Conservation (phyloP, 768 basidiomycete genomes). For the Vararia minispora region DNA sequence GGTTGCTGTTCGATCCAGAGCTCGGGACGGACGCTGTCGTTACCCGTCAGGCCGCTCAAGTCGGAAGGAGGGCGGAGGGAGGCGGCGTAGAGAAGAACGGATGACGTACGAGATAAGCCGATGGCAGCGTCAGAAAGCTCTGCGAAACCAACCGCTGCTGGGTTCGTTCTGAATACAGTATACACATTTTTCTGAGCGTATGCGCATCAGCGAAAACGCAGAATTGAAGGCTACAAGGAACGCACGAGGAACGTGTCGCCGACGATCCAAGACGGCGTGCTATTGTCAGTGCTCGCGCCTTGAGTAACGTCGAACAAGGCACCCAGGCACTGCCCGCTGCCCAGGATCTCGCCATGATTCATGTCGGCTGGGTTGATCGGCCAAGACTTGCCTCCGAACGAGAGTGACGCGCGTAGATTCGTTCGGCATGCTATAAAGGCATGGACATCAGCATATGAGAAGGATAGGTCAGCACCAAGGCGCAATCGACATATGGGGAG, state of each 20-base stretch:
- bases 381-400: conserved; percentile 76
- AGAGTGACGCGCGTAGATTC: conserved; percentile 41
- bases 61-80: background rate
- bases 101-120: conserved; percentile 18
- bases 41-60: too few relatives aligned
- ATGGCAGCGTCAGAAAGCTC: conserved; percentile 33
- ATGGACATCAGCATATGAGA: background rate
- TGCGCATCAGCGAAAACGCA: too few relatives aligned
- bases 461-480: background rate
- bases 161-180: conserved; percentile 24
- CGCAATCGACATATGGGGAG: background rate
- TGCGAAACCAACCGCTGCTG: conserved; percentile 31
- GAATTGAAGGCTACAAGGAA: too few relatives aligned
- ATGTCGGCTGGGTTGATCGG: conserved; percentile 67
- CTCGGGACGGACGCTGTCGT: too few relatives aligned
- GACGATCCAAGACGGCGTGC: conserved; percentile 32
- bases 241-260: conserved; percentile 46
- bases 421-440: conserved; percentile 52
- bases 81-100: too few relatives aligned
- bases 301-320: conserved; percentile 59
- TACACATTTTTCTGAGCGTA: conserved; percentile 37
- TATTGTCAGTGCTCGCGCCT: conserved; percentile 33
- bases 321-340: conserved; percentile 41
- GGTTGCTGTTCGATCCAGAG: too few relatives aligned
- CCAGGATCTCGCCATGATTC: conserved; percentile 52